phyloP scores from a whole-genome alignment of 768 basidiomycete genomes.

The Neoboletus magnificus region DNA sequence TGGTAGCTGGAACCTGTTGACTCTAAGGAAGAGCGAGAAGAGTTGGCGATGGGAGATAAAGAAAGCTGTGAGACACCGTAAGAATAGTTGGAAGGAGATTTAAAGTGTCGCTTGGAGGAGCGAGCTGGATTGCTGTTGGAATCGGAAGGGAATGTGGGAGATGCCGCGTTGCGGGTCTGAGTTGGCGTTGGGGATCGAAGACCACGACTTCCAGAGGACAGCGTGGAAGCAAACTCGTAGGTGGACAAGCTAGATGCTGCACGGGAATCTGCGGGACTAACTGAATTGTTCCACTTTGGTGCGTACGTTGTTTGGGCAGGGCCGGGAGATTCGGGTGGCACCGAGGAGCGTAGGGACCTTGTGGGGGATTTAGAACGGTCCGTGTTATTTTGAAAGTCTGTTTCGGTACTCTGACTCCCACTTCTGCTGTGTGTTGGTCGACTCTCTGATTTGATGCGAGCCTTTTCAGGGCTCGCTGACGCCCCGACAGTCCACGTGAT shows the following conservation, averaged over 20 bases:
- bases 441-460: conserved; percentile 30
- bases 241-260: conserved; percentile 49
- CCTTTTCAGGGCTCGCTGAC: conserved; percentile 31
- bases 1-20: conserved; percentile 85
- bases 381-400: conserved; percentile 20
- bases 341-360: conserved; percentile 53
- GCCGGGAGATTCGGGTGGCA: conserved; percentile 58
- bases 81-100: conserved; percentile 49
- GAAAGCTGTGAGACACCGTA: conserved; percentile 54
- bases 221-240: conserved; percentile 46
- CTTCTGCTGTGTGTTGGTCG: conserved; percentile 47
- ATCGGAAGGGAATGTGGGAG: conserved; percentile 39
- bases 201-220: conserved; percentile 37
- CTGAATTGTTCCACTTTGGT: conserved; percentile 30
- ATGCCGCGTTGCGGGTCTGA: conserved; percentile 53
- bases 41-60: conserved; percentile 69
- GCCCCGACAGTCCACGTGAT: conserved; percentile 61
- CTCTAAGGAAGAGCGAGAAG: conserved; percentile 76
- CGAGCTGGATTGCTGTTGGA: conserved; percentile 40
- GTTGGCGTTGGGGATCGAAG: conserved; percentile 69
- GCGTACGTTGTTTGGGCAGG: conserved; percentile 32
- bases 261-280: conserved; percentile 36
- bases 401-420: conserved; percentile 52
- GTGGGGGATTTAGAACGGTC: conserved; percentile 42
- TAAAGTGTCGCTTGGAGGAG: conserved; percentile 51